A percentile compares a stretch with the other conserved stretches of the same genome.
Evolutionary conservation across 371 early-diverging fungal species (phyloP).

Genomic region (Dichotomocladium elegans): DNA sequence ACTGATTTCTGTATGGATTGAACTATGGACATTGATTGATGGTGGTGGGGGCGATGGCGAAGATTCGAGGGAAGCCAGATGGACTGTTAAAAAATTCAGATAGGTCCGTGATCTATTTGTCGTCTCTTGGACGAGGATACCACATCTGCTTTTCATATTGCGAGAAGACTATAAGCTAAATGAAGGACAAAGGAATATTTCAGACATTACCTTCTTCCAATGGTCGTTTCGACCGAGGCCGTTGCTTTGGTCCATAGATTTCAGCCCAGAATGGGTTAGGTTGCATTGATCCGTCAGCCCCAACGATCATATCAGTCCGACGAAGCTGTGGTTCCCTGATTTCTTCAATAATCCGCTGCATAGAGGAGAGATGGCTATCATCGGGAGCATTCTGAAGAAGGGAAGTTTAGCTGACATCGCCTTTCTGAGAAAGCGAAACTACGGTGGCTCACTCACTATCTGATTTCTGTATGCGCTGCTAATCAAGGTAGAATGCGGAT

Average conservation of each 20-base stretch:
- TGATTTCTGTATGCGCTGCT: not conserved
- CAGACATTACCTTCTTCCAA: too few relatives aligned
- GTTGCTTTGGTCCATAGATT: constrained; percentile 10
- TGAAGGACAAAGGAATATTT: too few relatives aligned
- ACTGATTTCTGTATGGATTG: too few relatives aligned
- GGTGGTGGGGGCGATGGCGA: too few relatives aligned
- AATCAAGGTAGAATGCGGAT: not conserved
- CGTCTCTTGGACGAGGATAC: too few relatives aligned
- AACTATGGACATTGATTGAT: too few relatives aligned
- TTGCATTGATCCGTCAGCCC: constrained; percentile 10
- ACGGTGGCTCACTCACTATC: not conserved
- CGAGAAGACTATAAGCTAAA: too few relatives aligned
- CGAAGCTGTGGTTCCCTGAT: constrained; percentile 9
- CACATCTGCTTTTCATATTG: too few relatives aligned
- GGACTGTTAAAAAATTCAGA: too few relatives aligned
- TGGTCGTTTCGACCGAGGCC: constrained; percentile 2
- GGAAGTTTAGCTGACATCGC: not conserved
- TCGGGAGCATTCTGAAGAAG: not conserved
- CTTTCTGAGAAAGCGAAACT: too few relatives aligned
- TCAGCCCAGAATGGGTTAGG: constrained; percentile 14
- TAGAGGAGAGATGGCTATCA: constrained; percentile 6
- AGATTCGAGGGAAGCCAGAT: too few relatives aligned
- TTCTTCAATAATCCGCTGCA: constrained; percentile 10
- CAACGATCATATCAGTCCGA: constrained; percentile 10
- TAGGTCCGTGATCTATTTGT: too few relatives aligned